Evolutionary conservation across 805 yeast species (phyloP), one percentile per base, ranked within the genome.

Genomic region (Hanseniaspora jakobsenii): DNA sequence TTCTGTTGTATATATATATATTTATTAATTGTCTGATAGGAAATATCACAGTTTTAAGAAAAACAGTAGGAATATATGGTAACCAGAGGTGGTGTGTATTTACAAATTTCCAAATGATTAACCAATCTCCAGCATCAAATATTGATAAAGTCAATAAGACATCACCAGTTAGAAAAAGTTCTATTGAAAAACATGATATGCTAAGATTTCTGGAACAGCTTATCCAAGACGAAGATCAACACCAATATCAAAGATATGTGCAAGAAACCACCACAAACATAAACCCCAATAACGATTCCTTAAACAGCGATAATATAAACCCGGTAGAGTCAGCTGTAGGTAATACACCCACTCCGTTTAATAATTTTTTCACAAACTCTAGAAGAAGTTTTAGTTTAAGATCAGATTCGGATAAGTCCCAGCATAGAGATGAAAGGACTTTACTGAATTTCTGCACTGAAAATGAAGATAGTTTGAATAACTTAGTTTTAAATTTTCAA

Each of bases 361-460:
- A 42, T 24, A 41, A 28, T 14, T 27, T 26, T 3, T 13, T 10
- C 18, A 19, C 8, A 2, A 17, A 24, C 10, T 24, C 44, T 10
- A 21, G 46, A 42, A 29, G 46, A 28, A 42, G 46, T 19, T 42
- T 42, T 22, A 42, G 46, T 22, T 35, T 37, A 42, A 27, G 39
- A 5, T 24, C 27, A 7, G 38, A 42, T 21, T 42, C 46, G 3
- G 17, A 22, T 7, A 24, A 24, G 27, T 24, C 27, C 6, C 10
- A 7, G 27, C n/a, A n/a, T n/a, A 24, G 10, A 10, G 27, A 24
- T 24, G 46, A 42, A 16, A 35, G 32, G 4, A 42, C 46, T 3
- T 7, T 42, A 4, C 22, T 36, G 2, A 35, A 42, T 23, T 19
- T 37, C 19, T 27, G 14, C n/a, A 9, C 27, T 6, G 32, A 28